Percentiles rank a stretch among this genome's conserved stretches.
phyloP scores from a whole-genome alignment of 257 asterid genomes.

The Rehmannia glutinosa region DNA sequence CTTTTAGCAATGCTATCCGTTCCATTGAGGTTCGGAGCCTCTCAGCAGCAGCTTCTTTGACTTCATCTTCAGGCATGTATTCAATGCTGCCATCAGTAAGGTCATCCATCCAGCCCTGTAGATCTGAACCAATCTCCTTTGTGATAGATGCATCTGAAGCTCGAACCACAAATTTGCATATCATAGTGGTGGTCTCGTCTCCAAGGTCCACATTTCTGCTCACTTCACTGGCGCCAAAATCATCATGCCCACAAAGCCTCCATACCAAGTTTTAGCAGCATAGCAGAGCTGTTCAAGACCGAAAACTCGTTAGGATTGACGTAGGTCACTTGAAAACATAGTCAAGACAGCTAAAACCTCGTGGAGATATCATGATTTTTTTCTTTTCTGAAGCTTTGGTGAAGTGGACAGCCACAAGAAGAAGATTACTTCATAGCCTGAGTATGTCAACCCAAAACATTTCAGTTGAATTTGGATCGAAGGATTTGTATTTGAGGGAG shows the following conservation, averaged over 20 bases:
- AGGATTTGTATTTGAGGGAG: too few relatives aligned
- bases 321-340: background rate
- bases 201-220: slow-evolving; percentile 90
- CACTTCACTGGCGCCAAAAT: slow-evolving; percentile 90
- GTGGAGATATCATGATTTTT: background rate
- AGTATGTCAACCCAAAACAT: background rate
- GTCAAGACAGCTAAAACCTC: background rate
- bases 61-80: slow-evolving; percentile 94
- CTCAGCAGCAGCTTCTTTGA: slow-evolving; percentile 71
- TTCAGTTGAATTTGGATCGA: too few relatives aligned
- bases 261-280: slow-evolving; percentile 90
- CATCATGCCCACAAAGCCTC: slow-evolving; percentile 92
- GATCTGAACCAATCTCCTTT: slow-evolving; percentile 73
- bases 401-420: background rate
- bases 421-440: background rate
- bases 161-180: slow-evolving; percentile 83
- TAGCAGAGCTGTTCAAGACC: slow-evolving; percentile 59
- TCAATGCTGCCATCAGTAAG: slow-evolving; percentile 80
- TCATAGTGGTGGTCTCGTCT: slow-evolving; percentile 90
- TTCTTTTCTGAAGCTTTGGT: background rate
- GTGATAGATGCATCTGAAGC: slow-evolving; percentile 79
- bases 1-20: slow-evolving; percentile 72
- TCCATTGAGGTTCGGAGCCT: slow-evolving; percentile 81
- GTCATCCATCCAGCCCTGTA: slow-evolving; percentile 92
- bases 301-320: background rate